phyloP scores from a whole-genome alignment of 2,329 filamentous ascomycete genomes.

The Fusarium longipes region DNA sequence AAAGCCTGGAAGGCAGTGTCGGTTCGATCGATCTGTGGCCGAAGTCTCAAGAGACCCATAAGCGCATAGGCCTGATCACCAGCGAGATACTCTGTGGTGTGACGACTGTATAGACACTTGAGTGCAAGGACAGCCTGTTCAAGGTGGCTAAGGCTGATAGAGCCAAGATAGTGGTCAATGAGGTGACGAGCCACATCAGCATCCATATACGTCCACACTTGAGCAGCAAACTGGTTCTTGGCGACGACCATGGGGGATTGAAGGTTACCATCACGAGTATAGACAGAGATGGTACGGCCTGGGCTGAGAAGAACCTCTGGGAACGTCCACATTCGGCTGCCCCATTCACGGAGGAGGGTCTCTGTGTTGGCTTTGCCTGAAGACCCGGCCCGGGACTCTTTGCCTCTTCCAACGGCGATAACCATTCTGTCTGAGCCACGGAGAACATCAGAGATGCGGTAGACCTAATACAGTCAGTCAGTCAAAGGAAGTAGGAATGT shows the following conservation, averaged over 20 bases:
- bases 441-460: constrained; percentile 46
- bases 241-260: constrained; percentile 35
- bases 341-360: constrained; percentile 44
- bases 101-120: constrained; percentile 47
- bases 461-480: constrained; percentile 35
- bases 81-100: constrained; percentile 38
- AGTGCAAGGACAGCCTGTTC: constrained; percentile 49
- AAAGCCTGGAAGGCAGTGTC: constrained; percentile 54
- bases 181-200: constrained; percentile 47
- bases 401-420: constrained; percentile 42
- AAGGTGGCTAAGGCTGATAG: constrained; percentile 48
- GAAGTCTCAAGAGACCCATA: constrained; percentile 51
- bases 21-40: constrained; percentile 48
- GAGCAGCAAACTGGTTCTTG: constrained; percentile 50
- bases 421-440: constrained; percentile 42
- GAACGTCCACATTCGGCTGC: constrained; percentile 47
- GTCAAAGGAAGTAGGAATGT: not conserved
- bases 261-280: constrained; percentile 42
- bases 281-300: constrained; percentile 40
- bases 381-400: constrained; percentile 8
- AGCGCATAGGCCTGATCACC: constrained; percentile 53
- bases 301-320: constrained; percentile 46
- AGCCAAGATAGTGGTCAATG: constrained; percentile 51
- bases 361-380: constrained; percentile 38
- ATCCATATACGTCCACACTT: constrained; percentile 48